Conservation (phyloP, 306 rosid genomes). For the Fragaria ananassa region DNA sequence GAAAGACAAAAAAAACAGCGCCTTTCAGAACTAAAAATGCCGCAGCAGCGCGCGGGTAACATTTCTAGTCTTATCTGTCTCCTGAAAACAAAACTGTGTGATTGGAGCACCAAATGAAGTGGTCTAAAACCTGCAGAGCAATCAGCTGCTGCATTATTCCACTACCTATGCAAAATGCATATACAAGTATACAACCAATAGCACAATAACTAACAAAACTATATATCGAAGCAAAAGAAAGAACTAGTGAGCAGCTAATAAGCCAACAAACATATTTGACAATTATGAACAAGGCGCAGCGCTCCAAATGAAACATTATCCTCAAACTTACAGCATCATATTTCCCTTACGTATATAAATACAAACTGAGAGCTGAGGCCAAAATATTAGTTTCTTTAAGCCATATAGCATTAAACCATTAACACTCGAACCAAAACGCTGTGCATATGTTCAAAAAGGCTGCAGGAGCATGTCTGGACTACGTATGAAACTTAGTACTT, state of each 20-base stretch:
- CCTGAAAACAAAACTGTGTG: neutral
- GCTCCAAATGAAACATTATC: neutral
- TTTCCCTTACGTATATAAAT: conserved; percentile 23
- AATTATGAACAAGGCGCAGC: neutral
- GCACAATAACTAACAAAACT: neutral
- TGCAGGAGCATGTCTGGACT: conserved; percentile 22
- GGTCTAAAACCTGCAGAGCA: neutral
- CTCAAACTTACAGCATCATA: neutral
- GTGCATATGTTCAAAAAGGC: conserved; percentile 23
- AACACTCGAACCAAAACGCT: conserved; percentile 15
- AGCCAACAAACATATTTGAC: neutral
- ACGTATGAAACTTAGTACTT: conserved; percentile 33
- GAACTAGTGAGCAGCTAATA: neutral
- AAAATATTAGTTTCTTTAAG: conserved; percentile 4
- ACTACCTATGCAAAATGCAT: neutral
- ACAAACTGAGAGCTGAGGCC: conserved; percentile 23
- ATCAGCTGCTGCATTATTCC: neutral
- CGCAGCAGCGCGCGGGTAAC: no score
- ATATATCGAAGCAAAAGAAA: neutral
- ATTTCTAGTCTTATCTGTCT: no score
- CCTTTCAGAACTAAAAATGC: no score
- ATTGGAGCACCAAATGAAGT: neutral
- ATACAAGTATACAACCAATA: neutral
- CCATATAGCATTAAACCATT: neutral
- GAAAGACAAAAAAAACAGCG: no score